Evolutionary conservation across 1,139 yeast genomes (phyloP).

Genomic region (Debaryomyces psychrophilus): DNA sequence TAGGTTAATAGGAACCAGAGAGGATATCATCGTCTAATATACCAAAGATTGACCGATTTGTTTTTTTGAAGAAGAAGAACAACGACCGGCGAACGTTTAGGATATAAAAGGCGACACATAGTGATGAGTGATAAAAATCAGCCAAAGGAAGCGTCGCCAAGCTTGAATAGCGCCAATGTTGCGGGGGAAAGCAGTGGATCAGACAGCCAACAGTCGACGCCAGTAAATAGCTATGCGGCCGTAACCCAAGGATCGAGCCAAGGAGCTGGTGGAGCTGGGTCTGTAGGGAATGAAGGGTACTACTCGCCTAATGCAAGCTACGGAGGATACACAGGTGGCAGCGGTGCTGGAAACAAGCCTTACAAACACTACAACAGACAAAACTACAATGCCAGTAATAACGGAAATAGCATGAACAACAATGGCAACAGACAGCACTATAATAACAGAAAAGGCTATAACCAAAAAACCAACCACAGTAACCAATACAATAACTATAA

Average conservation of each 20-base stretch:
- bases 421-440: conserved; percentile 18
- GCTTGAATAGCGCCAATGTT: not conserved
- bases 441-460: conserved; percentile 19
- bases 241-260: conserved; percentile 3
- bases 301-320: conserved; percentile 1
- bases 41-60: not conserved
- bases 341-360: conserved; percentile 7
- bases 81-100: not conserved
- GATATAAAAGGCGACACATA: not conserved
- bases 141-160: conserved; percentile 5
- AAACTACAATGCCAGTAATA: conserved; percentile 12
- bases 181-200: conserved; percentile 8
- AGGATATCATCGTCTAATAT: conserved; percentile 6
- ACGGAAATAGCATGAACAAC: conserved; percentile 13
- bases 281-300: conserved; percentile 6
- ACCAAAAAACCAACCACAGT: conserved; percentile 22
- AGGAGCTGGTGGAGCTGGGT: not conserved
- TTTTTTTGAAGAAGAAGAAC: conserved; percentile 1
- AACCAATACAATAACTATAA: conserved; percentile 20
- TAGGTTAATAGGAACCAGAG: conserved; percentile 5
- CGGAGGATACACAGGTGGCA: not conserved
- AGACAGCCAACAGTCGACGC: conserved; percentile 6
- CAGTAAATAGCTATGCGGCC: conserved; percentile 3
- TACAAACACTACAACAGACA: conserved; percentile 13
- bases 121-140: conserved; percentile 8